phyloP scores from a whole-genome alignment of 1,139 yeast genomes.

The Taphrina deformans region DNA sequence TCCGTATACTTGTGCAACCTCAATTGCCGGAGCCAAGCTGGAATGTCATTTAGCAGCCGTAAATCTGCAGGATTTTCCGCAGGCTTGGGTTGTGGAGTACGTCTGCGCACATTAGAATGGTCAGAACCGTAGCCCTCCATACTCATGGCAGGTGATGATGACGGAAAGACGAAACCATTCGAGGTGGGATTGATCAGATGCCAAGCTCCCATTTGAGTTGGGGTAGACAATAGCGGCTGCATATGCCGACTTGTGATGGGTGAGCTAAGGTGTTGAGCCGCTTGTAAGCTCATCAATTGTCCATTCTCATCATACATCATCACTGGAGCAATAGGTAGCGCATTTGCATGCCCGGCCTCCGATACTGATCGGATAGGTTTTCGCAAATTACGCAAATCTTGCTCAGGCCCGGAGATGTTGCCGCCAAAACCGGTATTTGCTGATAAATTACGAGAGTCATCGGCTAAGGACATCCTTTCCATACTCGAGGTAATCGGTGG shows the following conservation, averaged over 20 bases:
- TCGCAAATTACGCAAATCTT: constrained; percentile 43
- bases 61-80: constrained; percentile 38
- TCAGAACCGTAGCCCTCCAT: constrained; percentile 18
- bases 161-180: constrained; percentile 11
- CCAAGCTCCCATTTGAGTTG: constrained; percentile 21
- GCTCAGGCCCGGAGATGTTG: constrained; percentile 39
- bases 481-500: constrained; percentile 11
- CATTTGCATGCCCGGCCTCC: background rate
- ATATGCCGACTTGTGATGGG: constrained; percentile 7
- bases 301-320: constrained; percentile 38
- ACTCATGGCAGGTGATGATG: constrained; percentile 12
- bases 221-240: constrained; percentile 8
- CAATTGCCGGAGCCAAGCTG: constrained; percentile 87
- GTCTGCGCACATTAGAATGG: constrained; percentile 1
- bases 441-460: background rate
- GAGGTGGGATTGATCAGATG: background rate
- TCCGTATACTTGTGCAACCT: constrained; percentile 93
- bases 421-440: constrained; percentile 29
- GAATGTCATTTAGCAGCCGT: constrained; percentile 70
- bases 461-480: constrained; percentile 42
- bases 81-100: constrained; percentile 27
- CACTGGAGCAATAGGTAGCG: constrained; percentile 19
- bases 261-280: constrained; percentile 23
- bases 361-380: constrained; percentile 36
- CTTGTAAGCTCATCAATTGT: constrained; percentile 32